Conservation (phyloP, 179 eudicot genomes). For the Heliamphora pulchella region DNA sequence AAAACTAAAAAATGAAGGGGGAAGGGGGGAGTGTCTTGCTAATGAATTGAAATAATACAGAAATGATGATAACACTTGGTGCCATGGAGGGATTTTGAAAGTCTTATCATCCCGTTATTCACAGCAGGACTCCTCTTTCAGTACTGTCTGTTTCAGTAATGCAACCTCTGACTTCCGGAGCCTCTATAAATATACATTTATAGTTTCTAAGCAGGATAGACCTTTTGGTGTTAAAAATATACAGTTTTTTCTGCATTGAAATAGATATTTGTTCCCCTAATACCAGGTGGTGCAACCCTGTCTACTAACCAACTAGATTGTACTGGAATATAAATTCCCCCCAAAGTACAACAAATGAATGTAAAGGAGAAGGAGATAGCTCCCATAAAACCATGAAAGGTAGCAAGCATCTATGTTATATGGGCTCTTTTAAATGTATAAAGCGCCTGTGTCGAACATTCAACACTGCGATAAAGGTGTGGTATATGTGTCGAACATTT, state of each 20-base stretch:
- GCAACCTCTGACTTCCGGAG: too few species aligned
- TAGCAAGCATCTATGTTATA: background rate
- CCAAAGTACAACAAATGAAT: background rate
- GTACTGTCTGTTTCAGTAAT: background rate
- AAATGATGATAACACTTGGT: background rate
- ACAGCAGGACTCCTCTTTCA: background rate
- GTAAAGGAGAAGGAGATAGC: background rate
- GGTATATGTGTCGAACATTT: too few species aligned
- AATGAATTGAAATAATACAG: background rate
- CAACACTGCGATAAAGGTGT: too few species aligned
- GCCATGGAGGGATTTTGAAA: background rate
- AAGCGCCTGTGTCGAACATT: too few species aligned
- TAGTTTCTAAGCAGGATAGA: background rate
- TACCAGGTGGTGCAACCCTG: background rate
- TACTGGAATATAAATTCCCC: background rate
- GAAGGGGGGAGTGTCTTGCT: background rate
- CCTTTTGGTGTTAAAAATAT: background rate
- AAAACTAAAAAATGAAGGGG: background rate
- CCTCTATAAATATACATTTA: background rate
- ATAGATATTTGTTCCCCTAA: background rate
- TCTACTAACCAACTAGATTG: background rate
- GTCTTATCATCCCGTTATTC: background rate
- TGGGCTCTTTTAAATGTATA: too few species aligned
- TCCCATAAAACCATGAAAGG: background rate
- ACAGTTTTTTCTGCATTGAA: too few species aligned